Percentiles rank a stretch among this genome's conserved stretches.
Evolutionary conservation across 108 stramenopile species (phyloP).

Genomic region (Nannochloropsis granulata): DNA sequence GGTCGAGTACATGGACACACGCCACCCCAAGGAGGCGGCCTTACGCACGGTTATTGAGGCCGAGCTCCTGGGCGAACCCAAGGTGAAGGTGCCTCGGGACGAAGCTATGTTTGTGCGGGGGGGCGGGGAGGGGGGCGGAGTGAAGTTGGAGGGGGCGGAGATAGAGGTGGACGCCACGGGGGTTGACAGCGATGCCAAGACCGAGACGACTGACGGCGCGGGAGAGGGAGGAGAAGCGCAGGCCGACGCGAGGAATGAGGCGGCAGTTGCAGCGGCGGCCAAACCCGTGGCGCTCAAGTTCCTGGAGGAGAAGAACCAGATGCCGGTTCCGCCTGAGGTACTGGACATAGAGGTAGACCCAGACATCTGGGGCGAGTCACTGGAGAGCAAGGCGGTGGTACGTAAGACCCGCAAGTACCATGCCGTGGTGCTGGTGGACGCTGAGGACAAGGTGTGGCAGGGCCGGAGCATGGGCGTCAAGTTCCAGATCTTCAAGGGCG

Average conservation of each 20-base stretch:
- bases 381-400: neutral
- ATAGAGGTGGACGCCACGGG: neutral
- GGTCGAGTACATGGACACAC: neutral
- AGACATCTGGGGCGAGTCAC: neutral
- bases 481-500: neutral
- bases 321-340: neutral
- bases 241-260: neutral
- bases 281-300: conserved; percentile 2
- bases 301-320: neutral
- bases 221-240: conserved; percentile 2
- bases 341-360: conserved; percentile 3
- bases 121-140: neutral
- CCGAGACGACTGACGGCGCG: neutral
- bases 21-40: neutral
- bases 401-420: neutral
- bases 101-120: neutral
- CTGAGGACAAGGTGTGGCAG: neutral
- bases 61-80: neutral
- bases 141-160: neutral
- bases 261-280: neutral
- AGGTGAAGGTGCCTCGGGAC: neutral
- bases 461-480: neutral
- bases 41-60: neutral
- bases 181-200: neutral
- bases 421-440: neutral